Evolutionary conservation across 2,329 filamentous ascomycete genomes (phyloP).

Genomic region (Sporothrix inflata): DNA sequence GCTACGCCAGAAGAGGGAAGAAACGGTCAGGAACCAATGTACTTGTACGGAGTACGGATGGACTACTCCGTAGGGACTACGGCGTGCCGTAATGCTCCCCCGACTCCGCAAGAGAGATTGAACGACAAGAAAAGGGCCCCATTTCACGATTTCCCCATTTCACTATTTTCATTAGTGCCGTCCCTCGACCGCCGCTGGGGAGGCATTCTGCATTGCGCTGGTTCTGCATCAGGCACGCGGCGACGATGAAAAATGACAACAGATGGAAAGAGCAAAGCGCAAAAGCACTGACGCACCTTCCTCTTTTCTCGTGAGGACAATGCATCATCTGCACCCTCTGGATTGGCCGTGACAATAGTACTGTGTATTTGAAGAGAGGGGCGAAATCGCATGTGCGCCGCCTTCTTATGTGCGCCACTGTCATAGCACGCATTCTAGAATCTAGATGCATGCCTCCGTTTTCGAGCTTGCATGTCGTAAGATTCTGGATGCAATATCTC

Average conservation of each 20-base stretch:
- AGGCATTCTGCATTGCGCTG: constrained; percentile 18
- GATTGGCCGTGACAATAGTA: background rate
- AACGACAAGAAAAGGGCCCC: background rate
- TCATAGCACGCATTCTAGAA: background rate
- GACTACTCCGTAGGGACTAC: constrained; percentile 19
- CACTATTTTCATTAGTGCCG: constrained; percentile 6
- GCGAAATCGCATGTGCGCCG: background rate
- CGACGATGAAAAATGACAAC: background rate
- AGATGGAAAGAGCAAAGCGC: background rate
- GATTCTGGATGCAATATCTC: background rate
- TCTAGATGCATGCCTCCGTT: constrained; percentile 1
- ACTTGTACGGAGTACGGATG: background rate
- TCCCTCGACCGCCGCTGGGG: background rate
- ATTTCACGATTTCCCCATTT: background rate
- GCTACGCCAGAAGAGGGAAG: constrained; percentile 6
- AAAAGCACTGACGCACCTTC: background rate
- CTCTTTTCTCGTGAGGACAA: background rate
- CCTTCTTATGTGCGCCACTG: constrained; percentile 8
- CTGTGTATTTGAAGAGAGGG: background rate
- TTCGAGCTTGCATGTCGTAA: background rate
- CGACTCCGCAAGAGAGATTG: constrained; percentile 16
- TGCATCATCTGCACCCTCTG: background rate
- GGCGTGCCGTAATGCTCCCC: background rate
- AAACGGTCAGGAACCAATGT: background rate
- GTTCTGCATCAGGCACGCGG: background rate